Base-by-base conservation (phyloP, 1,284 basidiomycete genomes). In the Sphaerobolus stellatus region DNA sequence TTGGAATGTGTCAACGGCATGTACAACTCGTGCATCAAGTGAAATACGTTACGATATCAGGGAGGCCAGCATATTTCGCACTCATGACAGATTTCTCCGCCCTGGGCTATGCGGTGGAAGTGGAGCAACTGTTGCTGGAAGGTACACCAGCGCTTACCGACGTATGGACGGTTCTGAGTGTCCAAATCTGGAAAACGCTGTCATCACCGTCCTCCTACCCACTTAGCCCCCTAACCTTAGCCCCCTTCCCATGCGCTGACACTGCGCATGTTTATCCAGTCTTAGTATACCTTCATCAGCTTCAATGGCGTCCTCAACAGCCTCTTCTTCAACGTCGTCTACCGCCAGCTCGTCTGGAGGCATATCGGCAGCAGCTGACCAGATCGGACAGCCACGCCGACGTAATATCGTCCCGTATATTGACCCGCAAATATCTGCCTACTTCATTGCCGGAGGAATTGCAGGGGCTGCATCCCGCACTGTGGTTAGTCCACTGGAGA, bases 401-500 rank as follows among this genome's bases (percentile, higher is more conserved):
- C 52, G 46, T 6, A 29, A 34, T 28, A 30, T 48, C 3, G 33
- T 54, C 24, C 24, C 33, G 16, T 30, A 48, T 31, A 36, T 54
- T 13, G 45, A 54, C 22, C 82, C 84, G 4, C 79, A 88, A 66
- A 75, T 87, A 33, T 72, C 78, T n/a, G 83, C 83, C 44, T 80
- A 81, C 61, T 84, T 80, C 65, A 70, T 83, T 73, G 92, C 92
- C 27, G 92, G 92, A 49, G 92, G 92, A 53, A 74, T 85, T 63
- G 89, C 89, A 29, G 89, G 89, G 46, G 89, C 90, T 56, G 83
- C 91, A 8, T 93, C 90, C 59, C 78, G 94, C 56, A 97, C 95
- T 3, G 90, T 97, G 28, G 94, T 98, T 48, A 90, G 86, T 60
- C 94, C 95, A 14, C 72, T 98, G 16, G 95, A 98, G 66, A 75